These are phyloP conservation scores for Ceratobasidium sp. DNA, from an alignment of 1,284 basidiomycete species.

Conservation along the genomic window DNA sequence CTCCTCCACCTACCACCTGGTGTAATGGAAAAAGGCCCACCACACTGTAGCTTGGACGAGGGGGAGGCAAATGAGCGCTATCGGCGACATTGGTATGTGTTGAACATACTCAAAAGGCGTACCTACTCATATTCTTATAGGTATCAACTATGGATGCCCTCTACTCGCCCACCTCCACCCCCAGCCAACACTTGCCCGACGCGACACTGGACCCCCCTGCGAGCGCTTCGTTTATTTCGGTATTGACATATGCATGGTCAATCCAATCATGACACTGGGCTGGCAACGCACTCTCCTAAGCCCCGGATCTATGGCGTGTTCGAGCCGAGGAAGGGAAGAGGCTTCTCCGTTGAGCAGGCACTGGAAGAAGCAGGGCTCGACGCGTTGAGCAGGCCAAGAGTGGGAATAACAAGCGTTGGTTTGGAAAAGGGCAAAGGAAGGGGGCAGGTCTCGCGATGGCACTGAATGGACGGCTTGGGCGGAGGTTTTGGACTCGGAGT, in stretches of 20 bases:
- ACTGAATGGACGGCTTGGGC: conserved; percentile 72
- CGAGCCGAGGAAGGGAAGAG: conserved; percentile 60
- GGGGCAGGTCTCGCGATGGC: conserved; percentile 67
- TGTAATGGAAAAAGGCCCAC: no score
- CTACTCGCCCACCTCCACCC: conserved; percentile 63
- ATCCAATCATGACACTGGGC: conserved; percentile 72
- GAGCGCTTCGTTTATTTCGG: conserved; percentile 61
- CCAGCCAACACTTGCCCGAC: conserved; percentile 62
- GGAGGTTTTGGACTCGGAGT: conserved; percentile 73
- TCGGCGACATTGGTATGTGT: conserved; percentile 29
- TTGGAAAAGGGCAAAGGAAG: conserved; percentile 43
- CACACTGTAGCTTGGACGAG: no score
- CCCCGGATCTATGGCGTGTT: conserved; percentile 75
- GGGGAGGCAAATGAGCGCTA: conserved; percentile 35
- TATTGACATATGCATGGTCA: conserved; percentile 69
- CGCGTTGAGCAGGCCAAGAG: conserved; percentile 57
- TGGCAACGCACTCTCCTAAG: conserved; percentile 75
- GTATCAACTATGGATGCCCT: conserved; percentile 59
- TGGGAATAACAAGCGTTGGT: conserved; percentile 48
- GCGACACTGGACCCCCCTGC: conserved; percentile 67
- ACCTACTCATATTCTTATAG: background rate
- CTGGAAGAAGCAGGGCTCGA: conserved; percentile 57
- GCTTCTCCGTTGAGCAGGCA: conserved; percentile 58
- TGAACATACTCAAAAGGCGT: background rate
- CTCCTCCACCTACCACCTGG: no score